Evolutionary conservation across 108 stramenopile species (phyloP).

Genomic region (Discostella pseudostelligera): DNA sequence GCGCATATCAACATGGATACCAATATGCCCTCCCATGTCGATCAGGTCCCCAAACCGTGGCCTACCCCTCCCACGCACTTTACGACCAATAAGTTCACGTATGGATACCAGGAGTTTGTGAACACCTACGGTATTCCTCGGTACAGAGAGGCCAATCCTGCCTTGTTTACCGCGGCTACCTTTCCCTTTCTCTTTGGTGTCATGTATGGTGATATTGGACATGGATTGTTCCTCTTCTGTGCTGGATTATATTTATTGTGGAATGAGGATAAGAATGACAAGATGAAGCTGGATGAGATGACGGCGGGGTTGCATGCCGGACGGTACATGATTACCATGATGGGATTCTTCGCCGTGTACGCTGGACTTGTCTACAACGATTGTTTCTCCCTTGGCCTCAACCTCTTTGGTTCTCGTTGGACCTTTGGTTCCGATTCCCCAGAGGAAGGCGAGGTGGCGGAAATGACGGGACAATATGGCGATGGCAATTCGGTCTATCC

Average conservation of each 20-base stretch:
- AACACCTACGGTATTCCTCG: slow-evolving; percentile 98
- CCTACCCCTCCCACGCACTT: slow-evolving; percentile 98
- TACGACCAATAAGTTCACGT: slow-evolving; percentile 93
- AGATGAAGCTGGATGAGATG: slow-evolving; percentile 85
- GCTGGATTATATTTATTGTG: slow-evolving; percentile 82
- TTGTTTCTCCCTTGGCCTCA: slow-evolving; percentile 93
- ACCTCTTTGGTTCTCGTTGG: slow-evolving; percentile 92
- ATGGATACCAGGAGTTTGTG: slow-evolving; percentile 96
- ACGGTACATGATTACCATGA: slow-evolving; percentile 96
- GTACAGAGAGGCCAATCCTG: slow-evolving; percentile 98
- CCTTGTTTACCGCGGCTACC: slow-evolving; percentile 96
- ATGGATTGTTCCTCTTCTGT: slow-evolving; percentile 85
- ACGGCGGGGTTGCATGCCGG: slow-evolving; percentile 79
- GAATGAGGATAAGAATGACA: slow-evolving; percentile 77
- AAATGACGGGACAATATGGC: slow-evolving; percentile 66
- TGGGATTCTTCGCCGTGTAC: slow-evolving; percentile 97
- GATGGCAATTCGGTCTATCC: slow-evolving; percentile 89
- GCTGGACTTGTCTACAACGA: slow-evolving; percentile 99
- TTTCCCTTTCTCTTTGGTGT: slow-evolving; percentile 99
- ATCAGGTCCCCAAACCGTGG: slow-evolving; percentile 88
- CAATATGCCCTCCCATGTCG: slow-evolving; percentile 85
- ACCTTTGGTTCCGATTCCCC: slow-evolving; percentile 64
- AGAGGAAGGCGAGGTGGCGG: slow-evolving; percentile 72
- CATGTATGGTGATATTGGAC: slow-evolving; percentile 99
- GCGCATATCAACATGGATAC: slow-evolving; percentile 91